Conservation (phyloP, 2,329 filamentous ascomycete species). For the Fusarium agapanthi region DNA sequence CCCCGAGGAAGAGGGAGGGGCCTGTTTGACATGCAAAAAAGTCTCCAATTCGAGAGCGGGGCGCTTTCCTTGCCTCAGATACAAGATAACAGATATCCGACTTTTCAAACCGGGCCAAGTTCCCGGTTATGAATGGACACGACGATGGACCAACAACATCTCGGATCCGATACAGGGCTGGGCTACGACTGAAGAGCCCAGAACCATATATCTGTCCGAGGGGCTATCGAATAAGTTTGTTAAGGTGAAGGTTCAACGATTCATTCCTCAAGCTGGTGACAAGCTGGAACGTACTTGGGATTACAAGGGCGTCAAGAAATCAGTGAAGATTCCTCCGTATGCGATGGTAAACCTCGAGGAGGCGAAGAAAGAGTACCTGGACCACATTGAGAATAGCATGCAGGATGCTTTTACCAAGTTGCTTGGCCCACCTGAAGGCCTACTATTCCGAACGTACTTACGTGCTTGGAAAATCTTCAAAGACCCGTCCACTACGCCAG, state of each 20-base stretch:
- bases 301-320: slow-evolving; percentile 54
- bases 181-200: slow-evolving; percentile 61
- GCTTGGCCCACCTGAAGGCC: slow-evolving; percentile 43
- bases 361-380: slow-evolving; percentile 57
- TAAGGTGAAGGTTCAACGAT: slow-evolving; percentile 61
- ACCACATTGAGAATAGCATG: slow-evolving; percentile 60
- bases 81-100: slow-evolving; percentile 66
- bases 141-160: slow-evolving; percentile 64
- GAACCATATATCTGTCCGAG: slow-evolving; percentile 61
- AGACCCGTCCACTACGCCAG: slow-evolving; percentile 44
- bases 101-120: slow-evolving; percentile 68
- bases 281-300: slow-evolving; percentile 64
- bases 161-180: slow-evolving; percentile 65
- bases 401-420: slow-evolving; percentile 56
- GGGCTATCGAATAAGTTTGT: slow-evolving; percentile 61
- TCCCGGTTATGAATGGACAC: slow-evolving; percentile 67
- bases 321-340: slow-evolving; percentile 63
- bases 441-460: slow-evolving; percentile 61
- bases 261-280: slow-evolving; percentile 64
- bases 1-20: slow-evolving; percentile 54
- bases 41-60: slow-evolving; percentile 60
- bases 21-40: slow-evolving; percentile 64
- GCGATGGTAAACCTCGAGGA: slow-evolving; percentile 65
- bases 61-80: slow-evolving; percentile 66
- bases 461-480: slow-evolving; percentile 52